Base-by-base conservation (phyloP, 2,329 filamentous ascomycete genomes). In the Colletotrichum agaves region DNA sequence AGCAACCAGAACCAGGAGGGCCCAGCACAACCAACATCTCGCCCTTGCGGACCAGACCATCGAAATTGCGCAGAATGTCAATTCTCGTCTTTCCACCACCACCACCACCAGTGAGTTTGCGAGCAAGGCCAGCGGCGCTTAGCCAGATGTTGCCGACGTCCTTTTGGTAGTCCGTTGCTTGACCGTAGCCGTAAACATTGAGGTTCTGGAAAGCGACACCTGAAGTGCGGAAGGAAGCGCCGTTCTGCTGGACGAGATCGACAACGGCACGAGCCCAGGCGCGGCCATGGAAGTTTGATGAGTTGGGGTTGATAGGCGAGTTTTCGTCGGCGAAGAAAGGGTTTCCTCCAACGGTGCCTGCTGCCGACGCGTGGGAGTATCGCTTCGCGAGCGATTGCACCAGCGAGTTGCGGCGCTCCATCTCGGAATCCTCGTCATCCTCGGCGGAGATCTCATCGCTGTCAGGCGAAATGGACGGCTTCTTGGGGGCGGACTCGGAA, bases 21-120 rank as follows among this genome's bases (percentile, higher is more conserved):
- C 91, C 91, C 37, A 93, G 83, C 2, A 93, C 91, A 15, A 93
- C 89, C 31, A 93, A 79, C 89, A 93, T 92, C 82, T 93, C 91
- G 47, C 91, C 91, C 69, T 86, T 87, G 74, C 87, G 83, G 1
- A 93, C 88, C 0, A 93, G 75, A 27, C 91, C 91, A 70, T 93
- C 90, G 63, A 92, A 88, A 72, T 87, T 81, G 70, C 84, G 87
- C 68, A 93, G 78, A 72, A 93, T 93, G 73, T 93, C 88, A 71
- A 91, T 89, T 71, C 87, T 87, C 53, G 80, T 84, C 72, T 83
- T 80, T 44, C 83, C 83, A 70, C 87, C 72, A 27, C 83, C 83
- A 70, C 87, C 72, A 27, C 27, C 27, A 3, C 86, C 86, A 33
- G 91, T 74, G 1, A 89, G 69, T 71, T 84, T 79, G 61, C 84